Conservation (phyloP, 2,329 filamentous ascomycete genomes). For the Colletotrichum somersetense region DNA sequence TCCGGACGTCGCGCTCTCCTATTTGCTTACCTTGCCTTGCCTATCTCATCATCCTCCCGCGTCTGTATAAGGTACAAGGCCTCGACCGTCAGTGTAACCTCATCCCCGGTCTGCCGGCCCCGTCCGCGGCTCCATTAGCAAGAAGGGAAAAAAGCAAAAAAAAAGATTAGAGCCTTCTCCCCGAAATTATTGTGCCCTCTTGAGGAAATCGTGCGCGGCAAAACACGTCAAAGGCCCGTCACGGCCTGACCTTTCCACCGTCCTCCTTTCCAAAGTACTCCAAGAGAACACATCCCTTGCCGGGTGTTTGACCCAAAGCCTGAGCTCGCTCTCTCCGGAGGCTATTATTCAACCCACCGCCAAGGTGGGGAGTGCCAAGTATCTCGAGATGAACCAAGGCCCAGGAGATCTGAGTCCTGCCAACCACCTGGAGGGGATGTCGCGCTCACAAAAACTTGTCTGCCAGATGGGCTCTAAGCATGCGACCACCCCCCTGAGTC, state of each 20-base stretch:
- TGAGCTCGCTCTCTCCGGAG: not conserved
- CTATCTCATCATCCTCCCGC: not conserved
- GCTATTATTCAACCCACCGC: not conserved
- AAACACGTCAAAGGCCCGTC: conserved; percentile 15
- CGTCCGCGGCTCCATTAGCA: conserved; percentile 12
- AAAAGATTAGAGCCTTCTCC: not conserved
- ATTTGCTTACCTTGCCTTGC: conserved; percentile 37
- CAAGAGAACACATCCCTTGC: not conserved
- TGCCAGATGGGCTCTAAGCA: conserved; percentile 8
- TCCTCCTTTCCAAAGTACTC: not conserved
- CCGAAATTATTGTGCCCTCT: not conserved
- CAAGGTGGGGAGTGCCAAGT: conserved; percentile 25
- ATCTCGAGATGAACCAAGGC: conserved; percentile 22
- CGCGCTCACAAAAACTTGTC: conserved; percentile 2
- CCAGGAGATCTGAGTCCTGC: conserved; percentile 10
- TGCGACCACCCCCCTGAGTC: conserved; percentile 11
- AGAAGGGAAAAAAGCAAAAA: conserved; percentile 14
- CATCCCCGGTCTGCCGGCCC: not conserved
- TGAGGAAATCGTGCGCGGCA: not conserved
- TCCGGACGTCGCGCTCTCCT: not conserved
- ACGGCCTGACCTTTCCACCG: not conserved
- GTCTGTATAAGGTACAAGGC: not conserved
- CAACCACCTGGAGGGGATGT: not conserved
- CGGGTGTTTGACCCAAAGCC: not conserved
- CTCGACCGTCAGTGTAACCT: conserved; percentile 10